Evolutionary conservation across 805 yeast genomes (phyloP).

Genomic region (Myxozyma udenii): DNA sequence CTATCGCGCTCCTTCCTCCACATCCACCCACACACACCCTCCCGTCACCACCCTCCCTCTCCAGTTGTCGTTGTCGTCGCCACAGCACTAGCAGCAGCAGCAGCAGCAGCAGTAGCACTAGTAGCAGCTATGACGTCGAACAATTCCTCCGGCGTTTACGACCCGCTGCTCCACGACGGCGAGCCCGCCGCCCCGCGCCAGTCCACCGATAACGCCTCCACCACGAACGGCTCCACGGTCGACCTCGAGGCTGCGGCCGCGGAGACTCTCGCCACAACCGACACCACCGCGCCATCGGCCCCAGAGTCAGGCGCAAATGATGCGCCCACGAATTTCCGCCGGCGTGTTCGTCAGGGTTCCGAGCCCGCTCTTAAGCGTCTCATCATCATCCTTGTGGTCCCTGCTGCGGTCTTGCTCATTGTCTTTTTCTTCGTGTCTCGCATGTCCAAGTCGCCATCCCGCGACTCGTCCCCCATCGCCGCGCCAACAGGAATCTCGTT

Average conservation of each 20-base stretch:
- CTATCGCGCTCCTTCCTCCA: too few relatives aligned
- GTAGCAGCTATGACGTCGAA: background rate
- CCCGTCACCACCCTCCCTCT: background rate
- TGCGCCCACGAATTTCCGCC: conserved; percentile 18
- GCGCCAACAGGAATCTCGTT: conserved; percentile 41
- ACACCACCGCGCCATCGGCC: conserved; percentile 17
- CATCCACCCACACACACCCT: too few relatives aligned
- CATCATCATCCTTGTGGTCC: conserved; percentile 29
- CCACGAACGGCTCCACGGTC: conserved; percentile 5
- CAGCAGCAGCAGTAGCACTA: background rate
- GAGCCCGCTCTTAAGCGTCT: conserved; percentile 29
- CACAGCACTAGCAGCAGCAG: background rate
- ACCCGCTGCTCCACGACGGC: conserved; percentile 27
- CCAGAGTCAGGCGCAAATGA: conserved; percentile 8
- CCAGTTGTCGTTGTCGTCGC: background rate
- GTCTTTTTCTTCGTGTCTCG: conserved; percentile 30
- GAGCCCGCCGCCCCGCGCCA: conserved; percentile 17
- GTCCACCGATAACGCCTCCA: conserved; percentile 9
- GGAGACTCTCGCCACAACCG: conserved; percentile 20
- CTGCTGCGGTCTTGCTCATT: conserved; percentile 30
- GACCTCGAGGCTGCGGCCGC: conserved; percentile 30
- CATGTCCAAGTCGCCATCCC: conserved; percentile 24
- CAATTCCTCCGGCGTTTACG: conserved; percentile 22
- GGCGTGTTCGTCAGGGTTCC: conserved; percentile 22
- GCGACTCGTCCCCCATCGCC: conserved; percentile 35